phyloP scores from a whole-genome alignment of 305 asterid genomes.

The Solanum hybrid region DNA sequence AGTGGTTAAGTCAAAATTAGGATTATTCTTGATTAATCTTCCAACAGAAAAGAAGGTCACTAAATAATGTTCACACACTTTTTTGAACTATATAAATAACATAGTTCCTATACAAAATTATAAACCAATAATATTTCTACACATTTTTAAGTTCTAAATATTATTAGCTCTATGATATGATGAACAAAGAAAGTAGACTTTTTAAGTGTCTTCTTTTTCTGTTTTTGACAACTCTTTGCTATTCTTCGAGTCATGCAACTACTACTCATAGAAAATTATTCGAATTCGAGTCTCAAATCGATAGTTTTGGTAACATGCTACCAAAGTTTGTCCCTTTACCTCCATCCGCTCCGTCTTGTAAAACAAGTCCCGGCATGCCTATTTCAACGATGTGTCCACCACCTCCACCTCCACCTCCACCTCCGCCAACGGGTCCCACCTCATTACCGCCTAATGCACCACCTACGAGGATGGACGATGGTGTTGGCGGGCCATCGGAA shows the following conservation, averaged over 20 bases:
- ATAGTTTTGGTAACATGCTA: neutral
- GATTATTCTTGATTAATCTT: neutral
- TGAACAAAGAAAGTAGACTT: neutral
- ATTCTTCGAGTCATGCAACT: neutral
- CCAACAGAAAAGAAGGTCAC: neutral
- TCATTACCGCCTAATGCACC: neutral
- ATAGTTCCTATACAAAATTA: neutral
- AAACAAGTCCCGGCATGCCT: neutral
- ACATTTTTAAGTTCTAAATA: neutral
- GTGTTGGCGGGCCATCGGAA: neutral
- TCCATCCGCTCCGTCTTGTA: constrained; percentile 1
- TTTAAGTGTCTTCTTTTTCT: neutral
- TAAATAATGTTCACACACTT: neutral
- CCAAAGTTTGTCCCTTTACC: neutral
- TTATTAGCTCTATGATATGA: neutral
- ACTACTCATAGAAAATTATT: neutral
- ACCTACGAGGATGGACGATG: neutral
- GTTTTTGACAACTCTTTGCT: neutral
- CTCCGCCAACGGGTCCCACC: neutral
- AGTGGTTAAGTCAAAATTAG: neutral
- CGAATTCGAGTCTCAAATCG: neutral
- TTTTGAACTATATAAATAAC: neutral
- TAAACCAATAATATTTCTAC: neutral
- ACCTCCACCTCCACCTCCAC: neutral
- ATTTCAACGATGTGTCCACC: neutral